Evolutionary conservation across 176 grass and related monocot species (phyloP), one percentile per base, ranked within the genome.

Genomic region (Ampelocalamus luodianensis): DNA sequence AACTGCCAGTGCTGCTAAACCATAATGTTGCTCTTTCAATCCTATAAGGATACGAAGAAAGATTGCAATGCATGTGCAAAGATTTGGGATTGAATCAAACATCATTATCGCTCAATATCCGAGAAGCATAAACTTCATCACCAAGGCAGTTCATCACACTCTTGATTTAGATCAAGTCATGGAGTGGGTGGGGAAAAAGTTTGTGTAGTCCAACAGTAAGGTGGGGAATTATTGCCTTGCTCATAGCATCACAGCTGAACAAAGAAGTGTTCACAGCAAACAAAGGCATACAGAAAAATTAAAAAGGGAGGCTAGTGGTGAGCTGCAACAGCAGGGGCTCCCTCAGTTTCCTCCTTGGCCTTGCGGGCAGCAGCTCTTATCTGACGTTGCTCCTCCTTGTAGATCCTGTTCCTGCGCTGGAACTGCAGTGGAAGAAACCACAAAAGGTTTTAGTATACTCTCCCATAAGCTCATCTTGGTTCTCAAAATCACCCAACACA

Each of bases 351-450:
- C 40, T 91, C 96, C 85, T 92, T 92, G 37, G 91, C 93, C 76
- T 90, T 98, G 62, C 77, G 68, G 59, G 76, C 80, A 40, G 87
- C 91, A 55, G 87, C 93, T 84, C 93, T 85, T 56, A 95, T 88
- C 86, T 98, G 93, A 45, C 96, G 96, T 46, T 98, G 93, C 80
- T 98, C 93, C 88, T 98, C 96, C 85, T 98, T 98, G 87, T 98
- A 98, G 62, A 98, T 88, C 72, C 89, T 92, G 89, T 98, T 98
- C 85, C 96, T 95, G 71, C 96, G 89, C 85, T 98, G 91, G 72
- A 98, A 98, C 96, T 98, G 91, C 79, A 83, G 65, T 23, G 22
- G 4, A 79, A 83, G 32, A 74, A 68, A 79, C 60, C 17, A 77
- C 40, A 82, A 38, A 38, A 72, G 5, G 29, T 5, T 79, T 29